Percentiles rank a stretch among this genome's conserved stretches.
These are phyloP conservation scores for Dipteronia dyeriana DNA, from an alignment of 345 rosid species.

Conservation along the genomic window DNA sequence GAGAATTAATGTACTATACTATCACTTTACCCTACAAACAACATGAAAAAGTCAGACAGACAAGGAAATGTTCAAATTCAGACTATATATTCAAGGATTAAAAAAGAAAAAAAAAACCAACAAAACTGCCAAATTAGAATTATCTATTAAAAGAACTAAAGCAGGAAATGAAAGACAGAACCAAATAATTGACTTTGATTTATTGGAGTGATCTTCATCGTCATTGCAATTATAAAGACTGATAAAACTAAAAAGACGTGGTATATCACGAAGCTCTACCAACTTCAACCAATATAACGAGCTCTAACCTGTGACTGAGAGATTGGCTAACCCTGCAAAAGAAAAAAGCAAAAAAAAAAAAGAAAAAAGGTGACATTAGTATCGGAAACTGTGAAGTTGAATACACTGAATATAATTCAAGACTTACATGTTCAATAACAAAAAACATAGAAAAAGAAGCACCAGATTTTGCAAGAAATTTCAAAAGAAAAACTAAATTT, in stretches of 20 bases:
- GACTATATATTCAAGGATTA: background rate
- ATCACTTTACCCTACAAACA: background rate
- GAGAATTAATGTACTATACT: background rate
- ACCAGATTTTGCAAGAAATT: background rate
- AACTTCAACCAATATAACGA: slow-evolving; percentile 29
- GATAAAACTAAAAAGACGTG: background rate
- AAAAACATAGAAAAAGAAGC: slow-evolving; percentile 3
- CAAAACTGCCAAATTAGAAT: background rate
- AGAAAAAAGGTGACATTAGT: slow-evolving; percentile 26
- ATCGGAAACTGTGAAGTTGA: slow-evolving; percentile 6
- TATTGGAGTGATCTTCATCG: background rate
- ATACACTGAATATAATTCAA: background rate
- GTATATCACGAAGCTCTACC: slow-evolving; percentile 3
- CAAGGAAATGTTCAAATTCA: background rate
- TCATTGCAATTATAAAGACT: background rate
- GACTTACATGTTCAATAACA: background rate
- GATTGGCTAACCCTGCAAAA: slow-evolving; percentile 81
- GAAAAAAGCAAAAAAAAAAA: slow-evolving; percentile 11
- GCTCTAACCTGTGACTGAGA: slow-evolving; percentile 76
- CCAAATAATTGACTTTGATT: background rate
- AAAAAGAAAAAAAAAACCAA: background rate
- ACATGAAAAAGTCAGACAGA: too few relatives aligned
- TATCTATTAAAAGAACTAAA: background rate
- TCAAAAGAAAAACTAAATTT: background rate
- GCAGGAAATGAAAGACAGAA: background rate